phyloP scores from a whole-genome alignment of 805 yeast genomes.

The Danielozyma ontarioensis region DNA sequence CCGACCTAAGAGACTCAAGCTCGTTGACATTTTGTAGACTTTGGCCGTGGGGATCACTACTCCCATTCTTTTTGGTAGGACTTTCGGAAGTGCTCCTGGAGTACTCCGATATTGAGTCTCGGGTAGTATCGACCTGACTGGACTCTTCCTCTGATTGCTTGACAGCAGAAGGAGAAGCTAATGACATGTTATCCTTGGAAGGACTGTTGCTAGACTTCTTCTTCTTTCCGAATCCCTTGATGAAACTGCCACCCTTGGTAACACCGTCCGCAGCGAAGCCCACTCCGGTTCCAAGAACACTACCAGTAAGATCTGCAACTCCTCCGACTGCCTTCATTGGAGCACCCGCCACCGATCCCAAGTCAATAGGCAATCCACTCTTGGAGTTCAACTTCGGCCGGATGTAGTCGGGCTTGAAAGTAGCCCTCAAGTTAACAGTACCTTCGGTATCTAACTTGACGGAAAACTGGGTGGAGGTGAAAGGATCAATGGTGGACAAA shows the following conservation, averaged over 20 bases:
- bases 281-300: slow-evolving; percentile 35
- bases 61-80: slow-evolving; percentile 1
- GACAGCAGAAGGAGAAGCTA: background rate
- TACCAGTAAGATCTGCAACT: slow-evolving; percentile 34
- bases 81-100: background rate
- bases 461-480: slow-evolving; percentile 39
- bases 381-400: slow-evolving; percentile 51
- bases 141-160: slow-evolving; percentile 6
- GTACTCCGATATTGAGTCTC: background rate
- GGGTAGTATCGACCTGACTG: slow-evolving; percentile 4
- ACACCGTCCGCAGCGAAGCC: slow-evolving; percentile 45
- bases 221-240: slow-evolving; percentile 25
- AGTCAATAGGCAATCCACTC: slow-evolving; percentile 36
- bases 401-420: slow-evolving; percentile 60
- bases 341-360: slow-evolving; percentile 36
- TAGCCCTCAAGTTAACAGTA: slow-evolving; percentile 44
- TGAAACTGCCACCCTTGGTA: slow-evolving; percentile 41
- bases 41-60: slow-evolving; percentile 1
- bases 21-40: slow-evolving; percentile 21
- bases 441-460: slow-evolving; percentile 64
- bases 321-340: slow-evolving; percentile 43
- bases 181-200: background rate
- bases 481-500: slow-evolving; percentile 44
- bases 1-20: slow-evolving; percentile 34
- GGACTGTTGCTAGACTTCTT: slow-evolving; percentile 5